Conservation (phyloP, 495 filamentous ascomycete species). For the Neurospora sp. region DNA sequence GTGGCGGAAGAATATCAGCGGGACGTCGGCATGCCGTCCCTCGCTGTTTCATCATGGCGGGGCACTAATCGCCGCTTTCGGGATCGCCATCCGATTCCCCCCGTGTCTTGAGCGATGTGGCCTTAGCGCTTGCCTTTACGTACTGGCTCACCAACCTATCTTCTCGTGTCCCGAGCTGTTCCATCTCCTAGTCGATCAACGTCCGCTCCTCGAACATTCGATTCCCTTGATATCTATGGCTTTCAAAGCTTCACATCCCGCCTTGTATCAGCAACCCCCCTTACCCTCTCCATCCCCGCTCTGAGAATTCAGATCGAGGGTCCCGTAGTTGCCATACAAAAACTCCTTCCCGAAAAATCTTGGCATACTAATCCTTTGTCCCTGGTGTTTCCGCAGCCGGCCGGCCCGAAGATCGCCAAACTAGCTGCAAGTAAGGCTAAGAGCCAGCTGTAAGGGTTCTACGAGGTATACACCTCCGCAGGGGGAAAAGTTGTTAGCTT, state of each 20-base stretch:
- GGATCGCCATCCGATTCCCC: background rate
- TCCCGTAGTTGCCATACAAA: background rate
- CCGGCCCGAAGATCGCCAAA: background rate
- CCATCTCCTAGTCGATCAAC: background rate
- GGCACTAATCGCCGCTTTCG: background rate
- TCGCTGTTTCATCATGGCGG: background rate
- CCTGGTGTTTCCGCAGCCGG: background rate
- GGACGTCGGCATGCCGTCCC: background rate
- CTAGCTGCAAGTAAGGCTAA: background rate
- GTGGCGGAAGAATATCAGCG: background rate
- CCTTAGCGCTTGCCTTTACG: background rate
- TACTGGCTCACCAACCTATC: background rate
- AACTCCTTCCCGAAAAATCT: background rate
- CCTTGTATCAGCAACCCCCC: background rate
- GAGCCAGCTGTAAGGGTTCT: background rate
- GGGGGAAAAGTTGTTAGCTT: too few species aligned
- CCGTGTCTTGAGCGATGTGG: background rate
- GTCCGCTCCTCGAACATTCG: background rate
- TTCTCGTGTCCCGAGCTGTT: background rate
- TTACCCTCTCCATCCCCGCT: background rate
- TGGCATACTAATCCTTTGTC: background rate
- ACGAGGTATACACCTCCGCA: too few species aligned
- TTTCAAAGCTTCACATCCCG: background rate
- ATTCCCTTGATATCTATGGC: background rate
- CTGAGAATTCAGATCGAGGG: background rate